phyloP scores from a whole-genome alignment of 495 filamentous ascomycete genomes.

The Tetracladium marchalianum region DNA sequence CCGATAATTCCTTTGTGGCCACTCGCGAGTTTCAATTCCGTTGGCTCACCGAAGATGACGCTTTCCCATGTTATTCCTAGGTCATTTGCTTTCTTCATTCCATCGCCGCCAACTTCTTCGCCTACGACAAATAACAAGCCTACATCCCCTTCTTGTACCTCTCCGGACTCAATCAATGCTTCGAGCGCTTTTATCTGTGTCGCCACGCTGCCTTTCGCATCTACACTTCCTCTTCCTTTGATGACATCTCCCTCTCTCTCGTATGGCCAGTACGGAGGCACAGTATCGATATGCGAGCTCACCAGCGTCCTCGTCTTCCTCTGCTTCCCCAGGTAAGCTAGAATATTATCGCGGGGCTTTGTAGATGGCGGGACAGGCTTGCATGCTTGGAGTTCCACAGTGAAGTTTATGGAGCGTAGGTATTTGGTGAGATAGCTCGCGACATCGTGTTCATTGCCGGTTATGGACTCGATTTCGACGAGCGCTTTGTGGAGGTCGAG shows the following conservation, averaged over 20 bases:
- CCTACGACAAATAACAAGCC: slow-evolving; percentile 84
- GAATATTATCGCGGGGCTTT: slow-evolving; percentile 57
- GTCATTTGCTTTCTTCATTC: slow-evolving; percentile 64
- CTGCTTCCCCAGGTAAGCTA: slow-evolving; percentile 58
- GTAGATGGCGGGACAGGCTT: slow-evolving; percentile 37
- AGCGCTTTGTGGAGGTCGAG: slow-evolving; percentile 70
- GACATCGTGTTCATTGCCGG: slow-evolving; percentile 59
- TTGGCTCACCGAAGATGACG: slow-evolving; percentile 88
- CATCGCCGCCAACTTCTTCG: slow-evolving; percentile 72
- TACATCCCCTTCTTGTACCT: slow-evolving; percentile 37
- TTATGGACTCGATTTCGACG: slow-evolving; percentile 65
- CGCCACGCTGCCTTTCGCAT: slow-evolving; percentile 85
- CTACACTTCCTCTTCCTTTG: slow-evolving; percentile 73
- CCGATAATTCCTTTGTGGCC: slow-evolving; percentile 80
- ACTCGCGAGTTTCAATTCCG: slow-evolving; percentile 71
- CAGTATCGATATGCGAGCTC: slow-evolving; percentile 63
- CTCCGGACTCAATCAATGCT: slow-evolving; percentile 40
- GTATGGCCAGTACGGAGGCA: slow-evolving; percentile 67
- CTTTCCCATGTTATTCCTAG: slow-evolving; percentile 44
- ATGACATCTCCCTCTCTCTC: slow-evolving; percentile 36
- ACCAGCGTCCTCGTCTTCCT: slow-evolving; percentile 56
- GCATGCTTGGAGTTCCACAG: slow-evolving; percentile 57
- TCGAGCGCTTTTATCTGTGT: slow-evolving; percentile 61
- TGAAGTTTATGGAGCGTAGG: slow-evolving; percentile 54
- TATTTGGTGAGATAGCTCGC: slow-evolving; percentile 59